Evolutionary conservation across 805 yeast species (phyloP).

Genomic region (Blastobotrys americana): DNA sequence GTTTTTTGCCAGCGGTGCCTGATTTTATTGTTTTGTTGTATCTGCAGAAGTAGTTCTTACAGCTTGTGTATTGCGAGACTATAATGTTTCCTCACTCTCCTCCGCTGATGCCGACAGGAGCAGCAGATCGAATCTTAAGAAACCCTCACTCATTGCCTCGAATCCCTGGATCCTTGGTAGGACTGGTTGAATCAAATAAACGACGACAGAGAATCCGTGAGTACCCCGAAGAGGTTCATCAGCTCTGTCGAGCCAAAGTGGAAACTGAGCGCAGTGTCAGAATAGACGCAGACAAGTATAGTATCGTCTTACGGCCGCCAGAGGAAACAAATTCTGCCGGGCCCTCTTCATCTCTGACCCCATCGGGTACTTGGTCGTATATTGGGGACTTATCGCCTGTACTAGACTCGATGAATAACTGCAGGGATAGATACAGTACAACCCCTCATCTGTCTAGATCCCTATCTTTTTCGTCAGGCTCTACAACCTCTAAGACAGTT

Average conservation of each 20-base stretch:
- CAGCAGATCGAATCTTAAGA: slow-evolving; percentile 22
- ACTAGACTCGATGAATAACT: background rate
- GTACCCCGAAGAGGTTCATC: slow-evolving; percentile 12
- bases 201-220: slow-evolving; percentile 19
- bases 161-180: slow-evolving; percentile 16
- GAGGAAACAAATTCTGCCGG: background rate
- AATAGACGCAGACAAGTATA: slow-evolving; percentile 6
- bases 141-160: slow-evolving; percentile 23
- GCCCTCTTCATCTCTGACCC: background rate
- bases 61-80: no score
- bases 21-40: no score
- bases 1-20: no score
- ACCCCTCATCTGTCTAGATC: background rate
- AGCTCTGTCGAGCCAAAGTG: slow-evolving; percentile 10
- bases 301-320: background rate
- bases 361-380: no score
- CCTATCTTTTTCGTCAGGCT: background rate
- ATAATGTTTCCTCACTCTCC: no score
- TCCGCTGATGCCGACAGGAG: slow-evolving; percentile 20
- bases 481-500: background rate
- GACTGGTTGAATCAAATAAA: slow-evolving; percentile 13
- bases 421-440: background rate
- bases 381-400: no score
- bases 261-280: slow-evolving; percentile 11
- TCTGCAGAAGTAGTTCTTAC: no score